Percentiles rank a stretch among this genome's conserved stretches.
These are phyloP conservation scores for Naganishia liquefaciens DNA, from an alignment of 1,284 basidiomycete species.

Conservation along the genomic window DNA sequence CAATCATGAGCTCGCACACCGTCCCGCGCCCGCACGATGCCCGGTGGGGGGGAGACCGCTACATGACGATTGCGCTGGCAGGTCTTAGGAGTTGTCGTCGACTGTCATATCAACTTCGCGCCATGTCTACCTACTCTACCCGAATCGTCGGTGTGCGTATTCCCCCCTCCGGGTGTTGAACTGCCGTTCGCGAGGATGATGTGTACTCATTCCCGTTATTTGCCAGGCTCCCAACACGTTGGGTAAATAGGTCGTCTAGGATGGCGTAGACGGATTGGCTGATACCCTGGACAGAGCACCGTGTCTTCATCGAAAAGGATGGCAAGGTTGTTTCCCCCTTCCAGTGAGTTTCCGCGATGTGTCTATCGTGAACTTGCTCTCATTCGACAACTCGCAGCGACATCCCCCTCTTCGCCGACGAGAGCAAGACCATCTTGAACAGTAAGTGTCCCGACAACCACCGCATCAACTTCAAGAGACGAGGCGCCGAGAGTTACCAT, in stretches of 20 bases:
- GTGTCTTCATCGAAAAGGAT: conserved; percentile 88
- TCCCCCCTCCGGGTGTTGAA: too few relatives aligned
- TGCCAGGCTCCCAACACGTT: conserved; percentile 78
- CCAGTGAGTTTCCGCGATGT: conserved; percentile 58
- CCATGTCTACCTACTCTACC: conserved; percentile 34
- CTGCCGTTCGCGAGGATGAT: too few relatives aligned
- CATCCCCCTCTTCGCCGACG: conserved; percentile 93
- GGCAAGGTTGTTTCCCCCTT: conserved; percentile 83
- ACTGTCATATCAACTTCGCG: conserved; percentile 8
- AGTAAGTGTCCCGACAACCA: conserved; percentile 50
- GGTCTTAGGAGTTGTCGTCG: background rate
- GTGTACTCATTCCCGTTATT: background rate
- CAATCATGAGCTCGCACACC: too few relatives aligned
- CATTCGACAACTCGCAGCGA: conserved; percentile 57
- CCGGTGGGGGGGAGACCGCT: background rate
- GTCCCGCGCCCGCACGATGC: too few relatives aligned
- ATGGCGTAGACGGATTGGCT: conserved; percentile 31
- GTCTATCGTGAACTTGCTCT: background rate
- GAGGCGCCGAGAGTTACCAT: background rate
- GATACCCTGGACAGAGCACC: conserved; percentile 68
- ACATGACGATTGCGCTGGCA: conserved; percentile 22
- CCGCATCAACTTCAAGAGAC: background rate
- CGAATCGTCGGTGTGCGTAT: conserved; percentile 37
- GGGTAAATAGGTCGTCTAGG: conserved; percentile 59
- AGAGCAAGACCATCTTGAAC: conserved; percentile 89